Conservation (phyloP, 805 yeast species). For the Gaillardinia entomophila region DNA sequence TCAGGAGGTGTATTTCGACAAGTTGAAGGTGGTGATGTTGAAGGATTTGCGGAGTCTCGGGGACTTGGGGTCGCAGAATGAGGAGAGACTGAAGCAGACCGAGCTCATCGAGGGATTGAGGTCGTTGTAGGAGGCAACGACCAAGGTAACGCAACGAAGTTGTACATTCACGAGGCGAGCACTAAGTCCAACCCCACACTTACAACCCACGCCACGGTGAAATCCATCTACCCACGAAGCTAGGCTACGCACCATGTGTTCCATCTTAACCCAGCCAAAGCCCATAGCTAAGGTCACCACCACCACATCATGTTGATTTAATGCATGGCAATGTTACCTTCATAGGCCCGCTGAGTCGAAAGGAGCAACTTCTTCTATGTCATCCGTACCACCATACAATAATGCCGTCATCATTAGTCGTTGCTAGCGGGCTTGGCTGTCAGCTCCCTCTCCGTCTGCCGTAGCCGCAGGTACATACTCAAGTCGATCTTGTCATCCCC, state of each 20-base stretch:
- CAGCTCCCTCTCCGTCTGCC: constrained; percentile 3
- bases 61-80: constrained; percentile 23
- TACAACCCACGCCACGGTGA: too few relatives aligned
- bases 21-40: constrained; percentile 77
- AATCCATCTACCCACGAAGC: neutral
- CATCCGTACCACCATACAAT: too few relatives aligned
- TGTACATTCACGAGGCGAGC: neutral
- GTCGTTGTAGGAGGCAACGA: constrained; percentile 14
- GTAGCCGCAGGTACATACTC: constrained; percentile 16
- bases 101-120: constrained; percentile 36
- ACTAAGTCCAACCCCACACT: too few relatives aligned
- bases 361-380: too few relatives aligned
- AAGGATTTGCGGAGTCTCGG: constrained; percentile 38
- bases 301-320: too few relatives aligned
- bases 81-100: constrained; percentile 26
- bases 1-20: constrained; percentile 93
- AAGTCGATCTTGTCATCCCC: constrained; percentile 20
- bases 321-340: too few relatives aligned
- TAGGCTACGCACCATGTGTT: constrained; percentile 1
- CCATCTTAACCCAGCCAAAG: too few relatives aligned
- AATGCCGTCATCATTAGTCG: too few relatives aligned
- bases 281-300: too few relatives aligned
- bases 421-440: too few relatives aligned
- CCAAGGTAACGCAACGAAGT: neutral
- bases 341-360: too few relatives aligned